These are phyloP conservation scores for Symbiodinium pilosum DNA, from an alignment of 73 alveolate species.

Conservation along the genomic window DNA sequence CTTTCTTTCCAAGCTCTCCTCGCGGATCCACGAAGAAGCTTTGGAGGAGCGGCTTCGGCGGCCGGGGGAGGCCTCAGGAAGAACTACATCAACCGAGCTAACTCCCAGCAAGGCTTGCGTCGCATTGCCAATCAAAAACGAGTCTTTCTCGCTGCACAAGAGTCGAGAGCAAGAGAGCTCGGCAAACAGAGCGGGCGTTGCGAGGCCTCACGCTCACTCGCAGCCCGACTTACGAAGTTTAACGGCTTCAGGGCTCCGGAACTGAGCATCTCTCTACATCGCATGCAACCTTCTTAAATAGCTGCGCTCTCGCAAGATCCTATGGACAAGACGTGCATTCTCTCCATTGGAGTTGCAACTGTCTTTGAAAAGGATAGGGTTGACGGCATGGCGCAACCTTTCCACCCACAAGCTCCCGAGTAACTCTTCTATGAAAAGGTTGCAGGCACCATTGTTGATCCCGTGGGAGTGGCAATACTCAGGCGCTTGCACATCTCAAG, in stretches of 20 bases:
- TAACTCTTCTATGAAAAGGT: neutral
- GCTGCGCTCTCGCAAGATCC: neutral
- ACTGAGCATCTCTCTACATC: neutral
- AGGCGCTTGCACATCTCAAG: neutral
- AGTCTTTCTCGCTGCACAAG: too few relatives aligned
- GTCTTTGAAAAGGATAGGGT: neutral
- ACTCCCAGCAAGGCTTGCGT: neutral
- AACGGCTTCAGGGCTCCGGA: neutral
- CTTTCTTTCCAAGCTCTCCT: neutral
- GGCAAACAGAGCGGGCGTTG: neutral
- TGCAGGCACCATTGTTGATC: neutral
- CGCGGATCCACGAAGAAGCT: conserved; percentile 90
- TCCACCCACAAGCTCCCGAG: neutral
- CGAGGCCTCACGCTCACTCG: conserved; percentile 21
- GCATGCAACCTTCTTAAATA: neutral
- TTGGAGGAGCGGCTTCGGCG: conserved; percentile 74
- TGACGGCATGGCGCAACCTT: neutral
- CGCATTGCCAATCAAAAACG: too few relatives aligned
- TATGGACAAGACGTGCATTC: neutral
- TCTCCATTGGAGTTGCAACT: neutral
- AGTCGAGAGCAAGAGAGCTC: neutral
- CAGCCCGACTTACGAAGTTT: too few relatives aligned
- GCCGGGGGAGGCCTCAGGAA: conserved; percentile 69
- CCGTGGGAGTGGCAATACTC: neutral
- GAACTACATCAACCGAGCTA: neutral